Evolutionary conservation across 2,329 filamentous ascomycete species (phyloP), one percentile per base, ranked within the genome.

Genomic region (Fusarium sterilihyphosum): DNA sequence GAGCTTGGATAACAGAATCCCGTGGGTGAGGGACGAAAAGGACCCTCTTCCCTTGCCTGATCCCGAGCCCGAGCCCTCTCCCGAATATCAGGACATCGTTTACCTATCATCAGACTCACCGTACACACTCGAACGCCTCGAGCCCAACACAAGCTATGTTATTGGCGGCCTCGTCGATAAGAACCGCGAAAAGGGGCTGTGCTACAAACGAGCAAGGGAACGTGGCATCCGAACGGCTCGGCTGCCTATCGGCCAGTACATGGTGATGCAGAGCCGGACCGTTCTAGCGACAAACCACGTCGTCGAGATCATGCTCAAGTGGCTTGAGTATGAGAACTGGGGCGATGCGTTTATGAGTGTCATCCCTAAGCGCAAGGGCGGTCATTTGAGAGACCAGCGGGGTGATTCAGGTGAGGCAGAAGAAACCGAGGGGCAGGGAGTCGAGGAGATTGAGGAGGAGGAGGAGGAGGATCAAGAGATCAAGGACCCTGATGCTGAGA

Each of bases 251-350:
- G 94, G 95, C n/a, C 92, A 98, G 72, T 98, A 94, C 82, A 92
- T 99, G 87, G 89, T 94, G 73, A 97, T 99, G 93, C 89, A 92
- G 64, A 95, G 93, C 77, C 90, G 96, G 38, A 91, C 92, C 77
- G 94, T 99, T 9, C 85, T 99, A 65, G 92, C 96, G 8, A 98
- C 96, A 13, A 99, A 98, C 80, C 96, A 99, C 80, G 96, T 99
- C 3, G 90, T 96, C 53, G 96, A 98, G 83, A 98, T 99, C 72
- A 98, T 99, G 94, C 85, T 98, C 52, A 92, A 91, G 74, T 99
- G 95, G 95, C 83, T 99, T 62, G 94, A 98, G 82, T 90, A 90
- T 56, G 94, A 93, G 5, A 93, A 98, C 81, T 99, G 96, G 96
- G 95, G 92, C 3, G 87, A 93, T 79, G 95, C 96, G 0, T 99